phyloP scores from a whole-genome alignment of 2,329 filamentous ascomycete genomes.

The Laburnicola sp. region DNA sequence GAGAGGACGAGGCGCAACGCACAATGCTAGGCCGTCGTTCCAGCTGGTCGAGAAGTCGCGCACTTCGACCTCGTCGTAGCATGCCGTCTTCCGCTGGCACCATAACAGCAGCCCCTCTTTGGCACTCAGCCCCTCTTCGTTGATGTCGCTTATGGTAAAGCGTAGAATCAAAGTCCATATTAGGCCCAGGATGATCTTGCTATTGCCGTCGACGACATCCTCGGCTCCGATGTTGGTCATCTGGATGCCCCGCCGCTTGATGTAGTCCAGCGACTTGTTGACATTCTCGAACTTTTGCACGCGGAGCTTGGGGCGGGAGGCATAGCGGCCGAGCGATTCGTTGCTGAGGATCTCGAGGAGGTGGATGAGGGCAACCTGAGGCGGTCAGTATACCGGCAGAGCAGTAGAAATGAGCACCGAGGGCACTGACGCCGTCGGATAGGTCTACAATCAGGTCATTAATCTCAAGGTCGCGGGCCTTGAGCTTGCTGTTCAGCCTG shows the following conservation, averaged over 20 bases:
- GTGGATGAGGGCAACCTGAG: conserved; percentile 88
- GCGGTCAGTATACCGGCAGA: conserved; percentile 16
- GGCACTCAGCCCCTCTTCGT: conserved; percentile 94
- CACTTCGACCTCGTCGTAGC: conserved; percentile 95
- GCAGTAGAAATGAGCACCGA: conserved; percentile 2
- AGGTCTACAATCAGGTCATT: conserved; percentile 87
- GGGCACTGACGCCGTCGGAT: conserved; percentile 79
- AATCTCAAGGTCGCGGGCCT: conserved; percentile 74
- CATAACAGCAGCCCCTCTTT: conserved; percentile 93
- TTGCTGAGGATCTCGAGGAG: conserved; percentile 93
- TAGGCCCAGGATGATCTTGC: conserved; percentile 93
- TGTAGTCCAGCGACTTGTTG: conserved; percentile 91
- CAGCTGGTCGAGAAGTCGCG: conserved; percentile 93
- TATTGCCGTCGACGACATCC: conserved; percentile 96
- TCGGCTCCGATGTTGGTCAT: conserved; percentile 99
- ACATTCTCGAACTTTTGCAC: conserved; percentile 98
- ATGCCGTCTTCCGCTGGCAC: conserved; percentile 98
- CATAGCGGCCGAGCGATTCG: conserved; percentile 95
- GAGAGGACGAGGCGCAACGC: conserved; percentile 18
- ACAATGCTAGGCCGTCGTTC: conserved; percentile 95
- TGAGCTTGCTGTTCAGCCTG: conserved; percentile 96
- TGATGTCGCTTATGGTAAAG: conserved; percentile 99
- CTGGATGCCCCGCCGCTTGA: conserved; percentile 87
- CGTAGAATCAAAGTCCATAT: conserved; percentile 98
- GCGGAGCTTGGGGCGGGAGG: conserved; percentile 90